Percentiles rank a stretch among this genome's conserved stretches.
Conservation (phyloP, 2,329 filamentous ascomycete species). For the Stachybotrys chlorohalonatus region DNA sequence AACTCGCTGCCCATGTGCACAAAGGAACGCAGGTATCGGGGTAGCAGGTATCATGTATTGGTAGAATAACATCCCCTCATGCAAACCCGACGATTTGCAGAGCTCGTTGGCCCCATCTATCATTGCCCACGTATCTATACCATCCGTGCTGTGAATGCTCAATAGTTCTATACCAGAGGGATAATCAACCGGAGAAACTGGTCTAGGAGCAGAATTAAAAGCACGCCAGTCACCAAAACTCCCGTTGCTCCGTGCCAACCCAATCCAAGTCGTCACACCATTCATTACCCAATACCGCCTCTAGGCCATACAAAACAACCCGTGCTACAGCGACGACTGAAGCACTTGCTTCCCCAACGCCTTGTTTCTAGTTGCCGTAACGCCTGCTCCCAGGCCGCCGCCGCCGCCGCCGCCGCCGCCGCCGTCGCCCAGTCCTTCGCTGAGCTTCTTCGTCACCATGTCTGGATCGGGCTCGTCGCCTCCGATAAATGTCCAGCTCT, state of each 20-base stretch:
- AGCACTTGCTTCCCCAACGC: constrained; percentile 13
- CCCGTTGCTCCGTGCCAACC: not conserved
- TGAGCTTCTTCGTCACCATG: constrained; percentile 29
- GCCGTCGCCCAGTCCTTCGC: constrained; percentile 19
- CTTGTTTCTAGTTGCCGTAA: constrained; percentile 6
- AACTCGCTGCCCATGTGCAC: not conserved
- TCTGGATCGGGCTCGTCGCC: constrained; percentile 37
- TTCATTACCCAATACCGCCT: not conserved
- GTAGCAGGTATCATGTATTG: not conserved
- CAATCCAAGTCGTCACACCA: not conserved
- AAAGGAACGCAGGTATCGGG: not conserved
- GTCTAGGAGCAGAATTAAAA: too few relatives aligned
- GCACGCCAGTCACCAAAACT: not conserved
- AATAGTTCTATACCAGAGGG: not conserved
- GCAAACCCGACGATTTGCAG: not conserved
- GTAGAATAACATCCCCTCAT: not conserved
- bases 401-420: not conserved
- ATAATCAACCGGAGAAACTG: not conserved
- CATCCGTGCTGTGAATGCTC: not conserved
- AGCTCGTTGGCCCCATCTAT: not conserved
- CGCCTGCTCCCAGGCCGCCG: not conserved
- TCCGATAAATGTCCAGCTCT: constrained; percentile 88
- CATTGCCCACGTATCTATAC: not conserved
- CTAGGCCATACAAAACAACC: not conserved
- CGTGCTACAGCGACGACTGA: constrained; percentile 2